These are phyloP conservation scores for Rhizopus microsporus DNA, from an alignment of 371 early-diverging fungal species.

Conservation along the genomic window DNA sequence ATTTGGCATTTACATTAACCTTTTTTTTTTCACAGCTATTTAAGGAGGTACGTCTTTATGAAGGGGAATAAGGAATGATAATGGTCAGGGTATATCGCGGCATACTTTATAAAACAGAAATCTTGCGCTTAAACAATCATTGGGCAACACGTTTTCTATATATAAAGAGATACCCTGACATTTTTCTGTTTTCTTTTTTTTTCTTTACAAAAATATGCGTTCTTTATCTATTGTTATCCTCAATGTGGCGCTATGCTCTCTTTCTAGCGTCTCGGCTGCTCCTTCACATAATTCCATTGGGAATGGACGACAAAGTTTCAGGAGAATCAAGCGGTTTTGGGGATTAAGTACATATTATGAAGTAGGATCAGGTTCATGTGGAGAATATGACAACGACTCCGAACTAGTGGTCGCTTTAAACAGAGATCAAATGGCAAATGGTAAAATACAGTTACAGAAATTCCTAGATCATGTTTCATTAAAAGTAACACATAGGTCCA, in stretches of 20 bases:
- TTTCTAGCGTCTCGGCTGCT: too few relatives aligned
- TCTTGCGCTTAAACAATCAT: neutral
- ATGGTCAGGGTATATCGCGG: too few relatives aligned
- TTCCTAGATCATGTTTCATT: neutral
- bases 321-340: slow-evolving; percentile 6
- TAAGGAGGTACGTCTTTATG: too few relatives aligned
- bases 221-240: too few relatives aligned
- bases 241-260: too few relatives aligned
- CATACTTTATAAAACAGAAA: slow-evolving; percentile 2
- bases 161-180: neutral
- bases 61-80: too few relatives aligned
- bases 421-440: slow-evolving; percentile 40
- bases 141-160: slow-evolving; percentile 4
- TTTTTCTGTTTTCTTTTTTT: too few relatives aligned
- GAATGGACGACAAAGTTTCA: too few relatives aligned
- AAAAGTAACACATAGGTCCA: slow-evolving; percentile 20
- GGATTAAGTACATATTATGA: slow-evolving; percentile 40
- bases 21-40: too few relatives aligned
- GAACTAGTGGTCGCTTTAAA: slow-evolving; percentile 44
- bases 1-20: neutral
- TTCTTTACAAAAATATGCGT: too few relatives aligned
- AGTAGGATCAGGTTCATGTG: slow-evolving; percentile 44
- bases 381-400: slow-evolving; percentile 25
- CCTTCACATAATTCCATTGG: too few relatives aligned
- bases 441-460: slow-evolving; percentile 10